phyloP scores from a whole-genome alignment of 2,329 filamentous ascomycete genomes.

The Aureobasidium uvarum region DNA sequence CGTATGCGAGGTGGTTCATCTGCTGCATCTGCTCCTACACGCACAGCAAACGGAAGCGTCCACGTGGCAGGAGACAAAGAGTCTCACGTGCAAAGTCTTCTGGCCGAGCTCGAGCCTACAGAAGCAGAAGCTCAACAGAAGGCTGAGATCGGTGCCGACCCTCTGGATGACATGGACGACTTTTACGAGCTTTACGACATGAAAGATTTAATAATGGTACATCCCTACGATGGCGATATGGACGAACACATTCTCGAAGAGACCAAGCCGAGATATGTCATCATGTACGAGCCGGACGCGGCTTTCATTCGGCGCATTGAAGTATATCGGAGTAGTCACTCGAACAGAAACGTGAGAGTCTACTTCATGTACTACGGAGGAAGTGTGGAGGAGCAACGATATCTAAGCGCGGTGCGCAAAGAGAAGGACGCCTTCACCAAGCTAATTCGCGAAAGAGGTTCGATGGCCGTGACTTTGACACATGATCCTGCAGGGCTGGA shows the following conservation, averaged over 20 bases:
- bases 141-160: slow-evolving; percentile 71
- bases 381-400: slow-evolving; percentile 43
- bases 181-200: slow-evolving; percentile 91
- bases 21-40: slow-evolving; percentile 56
- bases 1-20: slow-evolving; percentile 76
- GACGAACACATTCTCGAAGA: slow-evolving; percentile 97
- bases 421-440: slow-evolving; percentile 97
- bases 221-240: slow-evolving; percentile 92
- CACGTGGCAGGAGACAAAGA: slow-evolving; percentile 79
- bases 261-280: slow-evolving; percentile 85
- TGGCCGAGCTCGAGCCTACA: slow-evolving; percentile 79
- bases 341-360: slow-evolving; percentile 80
- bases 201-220: slow-evolving; percentile 81
- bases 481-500: slow-evolving; percentile 69
- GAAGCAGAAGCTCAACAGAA: slow-evolving; percentile 69
- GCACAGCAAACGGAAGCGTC: slow-evolving; percentile 71
- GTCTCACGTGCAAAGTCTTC: slow-evolving; percentile 73
- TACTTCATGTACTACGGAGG: slow-evolving; percentile 97
- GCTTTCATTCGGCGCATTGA: slow-evolving; percentile 93
- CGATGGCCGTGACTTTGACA: slow-evolving; percentile 86
- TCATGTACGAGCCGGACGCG: slow-evolving; percentile 98
- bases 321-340: slow-evolving; percentile 93
- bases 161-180: slow-evolving; percentile 86
- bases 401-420: slow-evolving; percentile 53
- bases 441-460: slow-evolving; percentile 88